Evolutionary conservation across 768 basidiomycete genomes (phyloP), one percentile per base, ranked within the genome.

Genomic region (Leccinum uliginosum): DNA sequence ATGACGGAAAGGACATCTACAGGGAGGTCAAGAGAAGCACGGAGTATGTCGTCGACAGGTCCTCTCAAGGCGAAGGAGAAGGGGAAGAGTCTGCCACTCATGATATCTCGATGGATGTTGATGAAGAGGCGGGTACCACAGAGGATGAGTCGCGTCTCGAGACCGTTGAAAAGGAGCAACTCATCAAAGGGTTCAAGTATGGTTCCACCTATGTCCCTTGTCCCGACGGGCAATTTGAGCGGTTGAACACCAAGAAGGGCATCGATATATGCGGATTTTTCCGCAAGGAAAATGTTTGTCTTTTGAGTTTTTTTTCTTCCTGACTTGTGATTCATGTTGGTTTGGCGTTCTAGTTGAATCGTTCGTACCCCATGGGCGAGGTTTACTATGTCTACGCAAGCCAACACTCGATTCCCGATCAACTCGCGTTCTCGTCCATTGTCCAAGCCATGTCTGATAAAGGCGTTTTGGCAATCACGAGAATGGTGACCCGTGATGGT

Each of bases 221-320:
- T 71, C 89, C 91, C 2, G 91, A 92, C 51, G 91, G 85, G n/a
- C 84, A 86, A 53, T 96, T 93, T 63, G 82, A 83, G 29, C 80
- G 76, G 59, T 74, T 97, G 38, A 73, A 76, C n/a, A 90, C 93
- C 1, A 80, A 75, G 66, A 87, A 86, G 64, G 96, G 96, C 0
- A 87, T 98, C 48, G 91, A 96, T 51, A 83, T 98, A 44, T 83
- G 88, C 63, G 89, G 86, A 0, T 97, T 98, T 76, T 88, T 97
- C 70, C 79, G 75, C 4, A 69, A 67, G 24, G 79, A 80, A 54
- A 85, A 87, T 59, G 93, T 93, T 62, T 23, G 78, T 62, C 38
- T 34, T 30, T 23, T 21, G n/a, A 17, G 17, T 21, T 50, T 21
- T 38, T 46, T 19, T 58, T 17, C 56, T n/a, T n/a, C 23, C 23